Base-by-base conservation (phyloP, 2,329 filamentous ascomycete genomes). In the Epichloe gansuensis region DNA sequence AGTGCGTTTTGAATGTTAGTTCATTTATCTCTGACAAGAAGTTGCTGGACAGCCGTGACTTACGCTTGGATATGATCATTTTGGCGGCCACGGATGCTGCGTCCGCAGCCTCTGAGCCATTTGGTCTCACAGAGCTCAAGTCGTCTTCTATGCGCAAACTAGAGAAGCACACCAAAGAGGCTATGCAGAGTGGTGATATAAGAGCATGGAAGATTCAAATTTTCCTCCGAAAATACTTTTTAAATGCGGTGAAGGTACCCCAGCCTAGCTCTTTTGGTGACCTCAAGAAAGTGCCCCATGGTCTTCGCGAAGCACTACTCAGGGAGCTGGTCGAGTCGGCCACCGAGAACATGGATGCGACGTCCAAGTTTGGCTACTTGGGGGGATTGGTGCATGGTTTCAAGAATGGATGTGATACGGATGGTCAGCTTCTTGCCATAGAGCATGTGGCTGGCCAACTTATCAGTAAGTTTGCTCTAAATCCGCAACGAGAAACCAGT, bases 171-270 rank as follows among this genome's bases (percentile, higher is more conserved):
- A 68, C 65, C 47, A 59, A 58, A 34, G 52, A 63, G 23, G 62
- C 64, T 1, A 67, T 72, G 59, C 45, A 59, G 5, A 54, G 59
- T 4, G 69, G 68, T 1, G 64, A 70, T 31, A 35, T 71, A 13
- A 61, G 64, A 34, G 73, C 71, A 5, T 77, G 75, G 74, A 70
- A 70, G 55, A 57, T 75, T 31, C 67, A 71, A 51, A 68, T 64
- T 3, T 73, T 77, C 51, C 57, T 77, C 8, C 64, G 64, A 5
- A 68, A 60, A 4, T 64, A 70, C 48, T 63, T 73, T 23, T 59
- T 64, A 0, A 55, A 63, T 4, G 55, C 61, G 1, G 52, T 71
- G 17, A 60, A 64, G 6, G 60, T 62, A 0, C 55, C 67, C 7
- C 64, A 63, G 3, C 68, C 67, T 1, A 66, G 64, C 4, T 61